Evolutionary conservation across 1,284 basidiomycete genomes (phyloP).

Genomic region (Meira nashicola): DNA sequence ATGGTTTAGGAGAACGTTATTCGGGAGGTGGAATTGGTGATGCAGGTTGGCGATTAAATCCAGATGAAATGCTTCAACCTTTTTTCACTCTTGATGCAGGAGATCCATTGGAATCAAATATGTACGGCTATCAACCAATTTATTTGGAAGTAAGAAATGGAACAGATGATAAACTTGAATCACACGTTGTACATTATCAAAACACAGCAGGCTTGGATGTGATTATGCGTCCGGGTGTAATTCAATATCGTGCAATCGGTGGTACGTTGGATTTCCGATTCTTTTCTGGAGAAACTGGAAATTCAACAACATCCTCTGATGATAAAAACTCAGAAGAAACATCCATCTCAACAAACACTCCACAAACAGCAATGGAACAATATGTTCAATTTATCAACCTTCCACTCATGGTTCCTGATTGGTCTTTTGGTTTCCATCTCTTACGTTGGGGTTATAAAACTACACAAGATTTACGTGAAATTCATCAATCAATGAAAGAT

Average conservation of each 20-base stretch:
- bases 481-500: slow-evolving; percentile 25
- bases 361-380: slow-evolving; percentile 32
- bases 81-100: slow-evolving; percentile 64
- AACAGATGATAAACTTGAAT: slow-evolving; percentile 47
- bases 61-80: slow-evolving; percentile 63
- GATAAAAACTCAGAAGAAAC: not conserved
- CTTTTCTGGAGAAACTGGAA: slow-evolving; percentile 19
- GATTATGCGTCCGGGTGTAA: slow-evolving; percentile 22
- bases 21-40: slow-evolving; percentile 53
- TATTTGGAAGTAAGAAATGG: slow-evolving; percentile 64
- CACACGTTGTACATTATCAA: slow-evolving; percentile 27
- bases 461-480: slow-evolving; percentile 23
- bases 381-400: slow-evolving; percentile 35
- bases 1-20: slow-evolving; percentile 71
- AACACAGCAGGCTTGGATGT: slow-evolving; percentile 39
- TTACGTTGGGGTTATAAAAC: slow-evolving; percentile 39
- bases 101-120: slow-evolving; percentile 41
- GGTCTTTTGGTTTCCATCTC: slow-evolving; percentile 39
- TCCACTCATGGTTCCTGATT: slow-evolving; percentile 28
- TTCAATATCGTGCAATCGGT: slow-evolving; percentile 39
- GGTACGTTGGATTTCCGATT: slow-evolving; percentile 41
- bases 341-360: slow-evolving; percentile 16
- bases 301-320: not conserved
- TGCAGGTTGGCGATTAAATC: slow-evolving; percentile 60
- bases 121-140: slow-evolving; percentile 67